A percentile compares a stretch with the other conserved stretches of the same genome.
phyloP scores from a whole-genome alignment of 352 stramenopile genomes.

The Pythium periplocum region DNA sequence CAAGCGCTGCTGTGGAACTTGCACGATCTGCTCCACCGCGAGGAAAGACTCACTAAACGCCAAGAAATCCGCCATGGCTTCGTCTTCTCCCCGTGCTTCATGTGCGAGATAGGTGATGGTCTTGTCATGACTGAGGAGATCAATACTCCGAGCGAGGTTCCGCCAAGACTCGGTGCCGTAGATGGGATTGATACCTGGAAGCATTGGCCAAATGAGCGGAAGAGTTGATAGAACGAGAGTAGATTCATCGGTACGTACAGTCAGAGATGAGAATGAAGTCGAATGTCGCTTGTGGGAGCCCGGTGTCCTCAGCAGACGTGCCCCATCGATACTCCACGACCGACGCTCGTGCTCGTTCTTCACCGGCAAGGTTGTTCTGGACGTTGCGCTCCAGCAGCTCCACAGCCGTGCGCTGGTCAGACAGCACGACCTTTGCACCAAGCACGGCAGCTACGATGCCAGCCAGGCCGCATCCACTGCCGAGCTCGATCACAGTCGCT shows the following conservation, averaged over 20 bases:
- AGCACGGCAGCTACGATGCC: slow-evolving; percentile 59
- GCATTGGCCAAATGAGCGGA: too few species aligned
- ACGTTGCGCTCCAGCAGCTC: slow-evolving; percentile 64
- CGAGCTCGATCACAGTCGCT: slow-evolving; percentile 64
- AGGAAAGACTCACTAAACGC: slow-evolving; percentile 34
- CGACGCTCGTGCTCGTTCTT: slow-evolving; percentile 33
- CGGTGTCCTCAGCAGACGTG: slow-evolving; percentile 11
- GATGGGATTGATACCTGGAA: slow-evolving; percentile 73
- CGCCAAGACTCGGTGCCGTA: slow-evolving; percentile 78
- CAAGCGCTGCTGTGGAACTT: slow-evolving; percentile 28
- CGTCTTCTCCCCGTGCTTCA: slow-evolving; percentile 66
- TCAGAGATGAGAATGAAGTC: slow-evolving; percentile 76
- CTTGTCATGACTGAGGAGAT: slow-evolving; percentile 35
- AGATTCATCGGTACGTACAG: slow-evolving; percentile 28
- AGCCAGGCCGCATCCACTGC: slow-evolving; percentile 71
- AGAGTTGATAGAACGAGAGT: too few species aligned
- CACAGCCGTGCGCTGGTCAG: slow-evolving; percentile 62
- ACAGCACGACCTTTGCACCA: slow-evolving; percentile 64
- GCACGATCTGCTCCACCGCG: slow-evolving; percentile 31
- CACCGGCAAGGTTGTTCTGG: slow-evolving; percentile 35
- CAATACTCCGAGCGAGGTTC: slow-evolving; percentile 65
- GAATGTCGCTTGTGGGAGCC: slow-evolving; percentile 26
- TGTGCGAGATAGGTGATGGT: slow-evolving; percentile 71
- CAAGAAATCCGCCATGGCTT: slow-evolving; percentile 67
- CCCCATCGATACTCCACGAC: slow-evolving; percentile 68